These are phyloP conservation scores for Zymoseptoria crescenta DNA, from an alignment of 2,329 filamentous ascomycete species.

Conservation along the genomic window DNA sequence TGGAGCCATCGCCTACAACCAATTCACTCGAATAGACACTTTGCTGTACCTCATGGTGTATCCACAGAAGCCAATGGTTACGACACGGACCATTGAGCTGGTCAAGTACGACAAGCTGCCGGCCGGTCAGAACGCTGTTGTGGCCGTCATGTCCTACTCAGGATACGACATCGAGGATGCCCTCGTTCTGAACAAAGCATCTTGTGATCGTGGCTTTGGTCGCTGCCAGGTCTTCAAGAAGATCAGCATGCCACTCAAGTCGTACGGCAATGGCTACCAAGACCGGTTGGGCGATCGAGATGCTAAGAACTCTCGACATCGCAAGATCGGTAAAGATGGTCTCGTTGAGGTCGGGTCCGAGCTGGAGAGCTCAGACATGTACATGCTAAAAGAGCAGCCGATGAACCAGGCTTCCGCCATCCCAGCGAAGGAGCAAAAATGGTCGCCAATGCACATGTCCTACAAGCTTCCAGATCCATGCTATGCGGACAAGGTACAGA, in stretches of 20 bases:
- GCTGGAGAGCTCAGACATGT: constrained; percentile 71
- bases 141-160: constrained; percentile 98
- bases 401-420: constrained; percentile 59
- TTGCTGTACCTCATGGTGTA: constrained; percentile 95
- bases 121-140: constrained; percentile 91
- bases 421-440: constrained; percentile 20
- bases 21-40: constrained; percentile 94
- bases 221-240: constrained; percentile 98
- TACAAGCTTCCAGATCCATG: constrained; percentile 56
- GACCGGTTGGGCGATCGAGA: constrained; percentile 56
- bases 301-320: constrained; percentile 45
- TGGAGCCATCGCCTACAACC: constrained; percentile 94
- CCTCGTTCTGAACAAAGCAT: constrained; percentile 91
- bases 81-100: constrained; percentile 91
- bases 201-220: constrained; percentile 88
- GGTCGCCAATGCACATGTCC: constrained; percentile 42
- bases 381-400: constrained; percentile 84
- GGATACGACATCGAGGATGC: constrained; percentile 99
- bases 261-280: constrained; percentile 71
- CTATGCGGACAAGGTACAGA: constrained; percentile 94
- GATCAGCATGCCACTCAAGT: constrained; percentile 75
- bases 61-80: constrained; percentile 94
- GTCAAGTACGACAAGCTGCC: constrained; percentile 96
- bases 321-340: constrained; percentile 75
- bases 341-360: constrained; percentile 78